Evolutionary conservation across 768 basidiomycete species (phyloP).

Genomic region (Calocybe cyanea): DNA sequence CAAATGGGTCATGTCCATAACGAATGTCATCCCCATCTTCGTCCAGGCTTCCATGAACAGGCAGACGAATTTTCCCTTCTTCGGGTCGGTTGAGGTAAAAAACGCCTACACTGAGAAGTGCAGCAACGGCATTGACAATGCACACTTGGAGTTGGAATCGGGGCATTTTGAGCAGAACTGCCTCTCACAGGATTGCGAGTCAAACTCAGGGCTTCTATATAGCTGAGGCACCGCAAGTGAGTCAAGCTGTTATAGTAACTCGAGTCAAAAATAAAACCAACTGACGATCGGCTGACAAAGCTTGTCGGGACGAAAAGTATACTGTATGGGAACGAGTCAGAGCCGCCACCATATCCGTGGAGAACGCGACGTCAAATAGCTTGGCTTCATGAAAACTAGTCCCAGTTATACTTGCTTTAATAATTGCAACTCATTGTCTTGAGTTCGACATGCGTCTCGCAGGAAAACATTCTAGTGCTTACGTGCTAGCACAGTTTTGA

Average conservation of each 20-base stretch:
- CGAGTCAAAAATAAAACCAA: background rate
- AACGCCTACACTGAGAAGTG: conserved; percentile 39
- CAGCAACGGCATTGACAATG: conserved; percentile 38
- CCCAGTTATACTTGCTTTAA: too few relatives aligned
- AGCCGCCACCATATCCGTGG: too few relatives aligned
- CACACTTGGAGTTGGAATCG: conserved; percentile 57
- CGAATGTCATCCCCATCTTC: conserved; percentile 13
- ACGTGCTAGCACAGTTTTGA: too few relatives aligned
- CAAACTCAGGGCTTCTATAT: background rate
- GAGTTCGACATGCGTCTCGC: too few relatives aligned
- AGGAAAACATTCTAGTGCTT: too few relatives aligned
- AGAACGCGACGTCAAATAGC: too few relatives aligned
- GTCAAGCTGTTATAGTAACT: background rate
- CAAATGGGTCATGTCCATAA: conserved; percentile 52
- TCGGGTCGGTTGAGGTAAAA: conserved; percentile 36
- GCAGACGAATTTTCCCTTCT: conserved; percentile 52
- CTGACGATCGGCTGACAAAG: background rate
- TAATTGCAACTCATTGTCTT: too few relatives aligned
- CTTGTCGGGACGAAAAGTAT: too few relatives aligned
- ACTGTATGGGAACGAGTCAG: too few relatives aligned
- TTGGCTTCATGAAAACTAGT: too few relatives aligned
- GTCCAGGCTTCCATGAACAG: conserved; percentile 23
- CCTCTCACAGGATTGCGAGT: too few relatives aligned
- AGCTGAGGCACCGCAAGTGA: too few relatives aligned
- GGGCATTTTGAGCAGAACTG: conserved; percentile 42